These are phyloP conservation scores for Dacryopinax primogenitus DNA, from an alignment of 768 basidiomycete species.

Conservation along the genomic window DNA sequence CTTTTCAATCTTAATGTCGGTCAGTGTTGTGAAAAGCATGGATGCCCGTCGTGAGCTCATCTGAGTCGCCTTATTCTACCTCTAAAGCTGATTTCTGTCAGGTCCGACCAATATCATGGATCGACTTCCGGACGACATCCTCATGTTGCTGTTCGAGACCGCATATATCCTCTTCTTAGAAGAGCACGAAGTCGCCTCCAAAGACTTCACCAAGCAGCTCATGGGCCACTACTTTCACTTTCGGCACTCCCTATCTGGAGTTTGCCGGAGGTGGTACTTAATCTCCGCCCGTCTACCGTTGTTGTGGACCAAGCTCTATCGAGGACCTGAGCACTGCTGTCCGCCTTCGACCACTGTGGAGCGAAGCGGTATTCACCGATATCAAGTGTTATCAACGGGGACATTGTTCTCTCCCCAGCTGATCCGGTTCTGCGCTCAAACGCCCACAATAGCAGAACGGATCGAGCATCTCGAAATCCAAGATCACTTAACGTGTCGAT, in stretches of 20 bases:
- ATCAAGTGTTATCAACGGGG: neutral
- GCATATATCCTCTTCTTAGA: neutral
- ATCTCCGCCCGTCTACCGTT: neutral
- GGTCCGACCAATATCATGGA: neutral
- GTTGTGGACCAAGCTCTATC: neutral
- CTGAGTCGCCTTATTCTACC: neutral
- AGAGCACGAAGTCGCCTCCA: neutral
- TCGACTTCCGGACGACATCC: neutral
- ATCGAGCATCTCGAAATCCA: slow-evolving; percentile 4
- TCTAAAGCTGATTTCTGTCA: neutral
- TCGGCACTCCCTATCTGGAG: neutral
- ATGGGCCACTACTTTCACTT: slow-evolving; percentile 6
- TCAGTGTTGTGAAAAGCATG: neutral
- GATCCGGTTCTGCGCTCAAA: neutral
- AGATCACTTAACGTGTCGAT: neutral
- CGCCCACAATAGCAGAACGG: neutral
- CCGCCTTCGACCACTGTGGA: neutral
- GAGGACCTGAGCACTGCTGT: neutral
- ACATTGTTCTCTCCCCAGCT: neutral
- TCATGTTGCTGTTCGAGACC: neutral
- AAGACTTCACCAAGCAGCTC: slow-evolving; percentile 2
- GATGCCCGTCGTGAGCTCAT: neutral
- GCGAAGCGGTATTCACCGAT: neutral
- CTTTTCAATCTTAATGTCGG: neutral
- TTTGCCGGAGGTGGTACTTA: neutral